phyloP scores from a whole-genome alignment of 2,329 filamentous ascomycete species.

The Aspergillus jensenii region DNA sequence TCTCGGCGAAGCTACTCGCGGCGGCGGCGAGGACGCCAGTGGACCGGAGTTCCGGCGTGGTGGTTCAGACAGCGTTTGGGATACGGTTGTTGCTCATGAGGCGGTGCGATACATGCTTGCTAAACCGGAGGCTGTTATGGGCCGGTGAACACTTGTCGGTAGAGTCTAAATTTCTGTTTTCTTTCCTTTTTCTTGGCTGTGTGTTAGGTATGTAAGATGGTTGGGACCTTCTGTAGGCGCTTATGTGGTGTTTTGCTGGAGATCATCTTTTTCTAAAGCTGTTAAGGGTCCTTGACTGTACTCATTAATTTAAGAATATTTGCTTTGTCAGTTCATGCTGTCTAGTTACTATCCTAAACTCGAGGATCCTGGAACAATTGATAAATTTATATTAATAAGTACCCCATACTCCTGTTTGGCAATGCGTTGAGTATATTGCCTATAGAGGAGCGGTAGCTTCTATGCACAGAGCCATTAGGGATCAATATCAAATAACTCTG shows the following conservation, averaged over 20 bases:
- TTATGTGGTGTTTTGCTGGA: slow-evolving; percentile 23
- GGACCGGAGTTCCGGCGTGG: slow-evolving; percentile 47
- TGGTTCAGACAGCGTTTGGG: slow-evolving; percentile 64
- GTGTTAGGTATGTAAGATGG: not conserved
- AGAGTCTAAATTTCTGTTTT: not conserved
- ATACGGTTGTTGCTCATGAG: slow-evolving; percentile 60
- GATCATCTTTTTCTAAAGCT: slow-evolving; percentile 12
- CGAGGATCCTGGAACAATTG: not conserved
- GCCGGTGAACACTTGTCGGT: slow-evolving; percentile 15
- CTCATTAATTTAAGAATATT: not conserved
- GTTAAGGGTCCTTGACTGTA: slow-evolving; percentile 5
- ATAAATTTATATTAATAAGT: not conserved
- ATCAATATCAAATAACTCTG: not conserved
- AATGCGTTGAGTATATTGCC: not conserved
- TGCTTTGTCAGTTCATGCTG: not conserved
- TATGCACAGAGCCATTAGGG: not conserved
- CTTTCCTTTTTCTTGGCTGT: not conserved
- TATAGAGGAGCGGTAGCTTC: not conserved
- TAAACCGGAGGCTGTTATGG: slow-evolving; percentile 40
- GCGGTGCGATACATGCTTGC: slow-evolving; percentile 63
- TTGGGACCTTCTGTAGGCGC: slow-evolving; percentile 22
- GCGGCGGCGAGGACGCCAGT: slow-evolving; percentile 54
- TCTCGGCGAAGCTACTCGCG: slow-evolving; percentile 72
- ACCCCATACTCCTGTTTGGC: not conserved
- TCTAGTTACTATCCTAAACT: not conserved